Base-by-base conservation (phyloP, 306 rosid genomes). In the Pterocarpus santalinus region DNA sequence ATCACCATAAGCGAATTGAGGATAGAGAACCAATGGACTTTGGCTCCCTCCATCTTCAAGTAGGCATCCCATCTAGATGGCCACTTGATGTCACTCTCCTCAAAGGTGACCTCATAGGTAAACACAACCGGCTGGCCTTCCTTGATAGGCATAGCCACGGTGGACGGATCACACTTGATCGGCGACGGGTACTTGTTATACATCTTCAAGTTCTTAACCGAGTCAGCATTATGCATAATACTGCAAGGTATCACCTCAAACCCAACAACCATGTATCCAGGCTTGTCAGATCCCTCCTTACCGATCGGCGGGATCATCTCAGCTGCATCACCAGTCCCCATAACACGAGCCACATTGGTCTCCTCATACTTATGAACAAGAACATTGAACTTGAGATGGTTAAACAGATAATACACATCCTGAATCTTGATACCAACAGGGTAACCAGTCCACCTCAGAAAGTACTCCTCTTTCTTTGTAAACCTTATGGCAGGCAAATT, bases 61-160 rank as follows among this genome's bases (percentile, higher is more conserved):
- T 94, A 94, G 41, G 98, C 98, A 89, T 94, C 98, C 98, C 98
- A 94, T 64, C 98, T 86, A 1, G 98, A 94, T 3, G 98, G 98
- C 98, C 98, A 94, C 90, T 94, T 92, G 88, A 94, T 91, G 78
- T 91, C 97, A 80, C 97, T 92, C 86, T 92, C 94, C 88, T 92
- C 97, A 58, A 94, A 94, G 4, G 89, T 81, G 2, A 94, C 97
- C 80, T 94, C 98, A 80, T 91, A 94, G 4, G 97, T 81, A 85
- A 94, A 94, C 14, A 81, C 82, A 69, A 94, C 16, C 0, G 98
- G 89, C 80, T 94, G 92, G 57, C 92, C 95, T 84, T 89, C 91
- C 67, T 90, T 92, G 68, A 91, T 72, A 2, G 96, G 92, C 92
- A 89, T 90, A 12, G 90, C 85, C 85, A 94, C 98, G 13, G 87